A percentile compares a stretch with the other conserved stretches of the same genome.
These are phyloP conservation scores for Glebionis coronaria DNA, from an alignment of 129 eudicot genomes.

Conservation along the genomic window DNA sequence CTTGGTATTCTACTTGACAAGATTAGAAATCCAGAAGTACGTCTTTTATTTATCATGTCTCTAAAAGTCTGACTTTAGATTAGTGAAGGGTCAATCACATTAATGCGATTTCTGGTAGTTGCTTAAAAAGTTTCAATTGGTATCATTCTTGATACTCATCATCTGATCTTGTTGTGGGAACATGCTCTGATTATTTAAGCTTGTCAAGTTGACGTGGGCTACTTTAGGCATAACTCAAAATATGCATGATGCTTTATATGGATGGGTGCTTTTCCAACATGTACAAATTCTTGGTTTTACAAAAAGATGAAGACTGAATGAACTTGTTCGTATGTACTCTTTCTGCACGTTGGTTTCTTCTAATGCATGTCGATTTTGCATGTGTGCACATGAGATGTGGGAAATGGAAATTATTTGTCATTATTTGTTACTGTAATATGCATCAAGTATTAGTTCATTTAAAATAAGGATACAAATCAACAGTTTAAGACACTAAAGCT, in stretches of 20 bases:
- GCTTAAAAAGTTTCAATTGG: background rate
- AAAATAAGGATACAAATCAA: too few species aligned
- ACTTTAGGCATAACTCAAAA: constrained; percentile 78
- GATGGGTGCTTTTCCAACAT: constrained; percentile 96
- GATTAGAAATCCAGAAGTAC: constrained; percentile 66
- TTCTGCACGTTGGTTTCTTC: too few species aligned
- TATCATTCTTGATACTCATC: constrained; percentile 21
- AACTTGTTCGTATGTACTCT: too few species aligned
- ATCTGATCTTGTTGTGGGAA: constrained; percentile 47
- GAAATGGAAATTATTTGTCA: too few species aligned
- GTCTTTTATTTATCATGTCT: constrained; percentile 16
- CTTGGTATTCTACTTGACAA: constrained; percentile 61
- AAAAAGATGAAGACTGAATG: too few species aligned
- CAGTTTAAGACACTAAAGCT: too few species aligned
- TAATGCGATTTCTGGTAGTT: background rate
- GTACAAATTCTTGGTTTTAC: constrained; percentile 32
- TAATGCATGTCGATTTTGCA: too few species aligned
- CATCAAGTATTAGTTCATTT: too few species aligned
- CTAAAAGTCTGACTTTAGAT: background rate
- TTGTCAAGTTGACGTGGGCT: constrained; percentile 80
- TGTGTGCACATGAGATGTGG: too few species aligned
- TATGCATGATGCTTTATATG: constrained; percentile 67
- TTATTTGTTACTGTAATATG: too few species aligned
- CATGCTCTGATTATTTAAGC: constrained; percentile 69
- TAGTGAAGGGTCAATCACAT: constrained; percentile 2